These are phyloP conservation scores for Claviceps maximensis DNA, from an alignment of 2,329 filamentous ascomycete species.

Conservation along the genomic window DNA sequence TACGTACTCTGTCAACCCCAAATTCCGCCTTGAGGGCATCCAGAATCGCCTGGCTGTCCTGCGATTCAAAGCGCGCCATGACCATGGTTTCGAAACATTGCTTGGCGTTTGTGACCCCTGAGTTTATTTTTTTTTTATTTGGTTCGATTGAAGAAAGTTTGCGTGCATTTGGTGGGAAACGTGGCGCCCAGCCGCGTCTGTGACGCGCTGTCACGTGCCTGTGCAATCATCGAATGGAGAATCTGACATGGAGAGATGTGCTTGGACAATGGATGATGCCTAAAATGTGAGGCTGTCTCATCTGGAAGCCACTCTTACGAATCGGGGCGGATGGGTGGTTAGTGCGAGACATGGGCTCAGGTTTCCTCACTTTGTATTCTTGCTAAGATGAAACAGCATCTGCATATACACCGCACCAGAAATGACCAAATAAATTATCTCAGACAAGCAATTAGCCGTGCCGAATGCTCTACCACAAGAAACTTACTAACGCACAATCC, in stretches of 20 bases:
- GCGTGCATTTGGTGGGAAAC: background rate
- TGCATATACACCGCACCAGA: background rate
- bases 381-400: background rate
- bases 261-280: no score
- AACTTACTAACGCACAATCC: background rate
- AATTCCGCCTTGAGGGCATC: slow-evolving; percentile 25
- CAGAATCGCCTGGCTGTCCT: slow-evolving; percentile 31
- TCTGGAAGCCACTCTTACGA: no score
- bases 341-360: background rate
- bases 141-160: background rate
- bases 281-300: background rate
- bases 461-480: background rate
- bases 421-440: background rate
- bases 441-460: background rate
- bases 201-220: slow-evolving; percentile 19
- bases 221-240: no score
- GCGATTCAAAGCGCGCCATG: slow-evolving; percentile 21
- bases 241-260: no score
- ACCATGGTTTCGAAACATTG: slow-evolving; percentile 9
- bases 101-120: background rate
- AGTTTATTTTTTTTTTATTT: background rate
- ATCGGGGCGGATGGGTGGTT: background rate
- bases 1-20: slow-evolving; percentile 27
- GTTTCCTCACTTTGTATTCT: background rate
- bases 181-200: slow-evolving; percentile 8